Conservation (phyloP, 2,329 filamentous ascomycete species). For the Cryoendolithus antarcticus region DNA sequence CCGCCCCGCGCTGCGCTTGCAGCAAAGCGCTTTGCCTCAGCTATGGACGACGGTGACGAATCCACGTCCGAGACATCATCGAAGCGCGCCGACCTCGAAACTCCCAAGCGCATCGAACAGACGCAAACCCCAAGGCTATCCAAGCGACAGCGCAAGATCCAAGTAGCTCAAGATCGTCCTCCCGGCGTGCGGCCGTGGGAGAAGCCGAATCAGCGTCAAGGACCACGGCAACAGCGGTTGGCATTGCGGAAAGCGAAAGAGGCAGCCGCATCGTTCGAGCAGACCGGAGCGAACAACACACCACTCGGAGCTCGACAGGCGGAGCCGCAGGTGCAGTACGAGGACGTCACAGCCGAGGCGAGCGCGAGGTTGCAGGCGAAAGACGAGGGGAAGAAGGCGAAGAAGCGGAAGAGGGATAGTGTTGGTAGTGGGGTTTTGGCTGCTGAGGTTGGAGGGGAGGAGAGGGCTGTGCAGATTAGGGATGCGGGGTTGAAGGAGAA, state of each 20-base stretch:
- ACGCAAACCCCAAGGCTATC: background rate
- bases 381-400: constrained; percentile 14
- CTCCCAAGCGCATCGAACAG: background rate
- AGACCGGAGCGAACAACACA: background rate
- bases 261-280: background rate
- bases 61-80: background rate
- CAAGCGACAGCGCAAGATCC: background rate
- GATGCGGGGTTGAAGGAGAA: constrained; percentile 3
- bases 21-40: background rate
- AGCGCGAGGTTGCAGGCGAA: constrained; percentile 21
- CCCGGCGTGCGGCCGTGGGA: constrained; percentile 2
- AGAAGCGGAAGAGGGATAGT: constrained; percentile 25
- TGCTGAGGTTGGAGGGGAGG: constrained; percentile 7
- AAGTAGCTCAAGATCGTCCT: background rate
- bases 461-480: constrained; percentile 13
- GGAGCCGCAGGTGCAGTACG: constrained; percentile 12
- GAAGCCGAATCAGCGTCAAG: constrained; percentile 1
- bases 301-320: background rate
- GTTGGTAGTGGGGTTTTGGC: constrained; percentile 12
- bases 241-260: constrained; percentile 1
- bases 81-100: background rate
- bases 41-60: background rate
- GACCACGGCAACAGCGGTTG: background rate
- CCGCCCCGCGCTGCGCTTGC: background rate
- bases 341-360: constrained; percentile 21